phyloP scores from a whole-genome alignment of 83 land plant genomes.

The Picea abies region DNA sequence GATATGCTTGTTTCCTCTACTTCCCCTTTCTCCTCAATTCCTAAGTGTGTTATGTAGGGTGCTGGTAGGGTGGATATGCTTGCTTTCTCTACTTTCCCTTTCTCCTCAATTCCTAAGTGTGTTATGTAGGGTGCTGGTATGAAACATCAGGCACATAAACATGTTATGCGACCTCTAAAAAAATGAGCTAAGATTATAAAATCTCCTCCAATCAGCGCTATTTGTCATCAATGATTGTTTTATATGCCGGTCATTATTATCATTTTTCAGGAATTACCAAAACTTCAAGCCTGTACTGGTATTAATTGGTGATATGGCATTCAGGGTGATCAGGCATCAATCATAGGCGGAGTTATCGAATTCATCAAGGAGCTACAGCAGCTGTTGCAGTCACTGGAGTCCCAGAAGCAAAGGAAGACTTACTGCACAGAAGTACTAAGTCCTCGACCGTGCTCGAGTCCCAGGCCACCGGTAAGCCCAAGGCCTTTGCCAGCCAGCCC shows the following conservation, averaged over 20 bases:
- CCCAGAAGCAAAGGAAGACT: constrained; percentile 59
- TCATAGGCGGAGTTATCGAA: constrained; percentile 73
- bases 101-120: no score
- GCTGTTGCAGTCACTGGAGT: constrained; percentile 56
- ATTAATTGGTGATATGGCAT: background rate
- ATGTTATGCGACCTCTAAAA: background rate
- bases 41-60: no score
- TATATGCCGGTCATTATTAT: background rate
- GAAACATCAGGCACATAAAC: background rate
- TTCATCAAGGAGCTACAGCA: constrained; percentile 69
- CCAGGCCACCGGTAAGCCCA: constrained; percentile 40
- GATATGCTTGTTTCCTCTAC: no score
- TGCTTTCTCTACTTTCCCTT: no score
- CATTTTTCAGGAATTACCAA: background rate
- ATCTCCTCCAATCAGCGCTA: background rate
- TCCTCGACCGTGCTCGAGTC: constrained; percentile 55
- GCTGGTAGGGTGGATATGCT: no score
- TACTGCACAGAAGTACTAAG: constrained; percentile 45
- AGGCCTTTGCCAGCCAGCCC: constrained; percentile 44
- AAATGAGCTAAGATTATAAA: background rate
- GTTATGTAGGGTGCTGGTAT: no score
- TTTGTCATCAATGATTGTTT: background rate
- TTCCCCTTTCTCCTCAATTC: no score
- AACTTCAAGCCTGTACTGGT: background rate
- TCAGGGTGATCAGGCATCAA: constrained; percentile 72